A percentile compares a stretch with the other conserved stretches of the same genome.
These are phyloP conservation scores for Auricularia cornea DNA, from an alignment of 768 basidiomycete species.

Conservation along the genomic window DNA sequence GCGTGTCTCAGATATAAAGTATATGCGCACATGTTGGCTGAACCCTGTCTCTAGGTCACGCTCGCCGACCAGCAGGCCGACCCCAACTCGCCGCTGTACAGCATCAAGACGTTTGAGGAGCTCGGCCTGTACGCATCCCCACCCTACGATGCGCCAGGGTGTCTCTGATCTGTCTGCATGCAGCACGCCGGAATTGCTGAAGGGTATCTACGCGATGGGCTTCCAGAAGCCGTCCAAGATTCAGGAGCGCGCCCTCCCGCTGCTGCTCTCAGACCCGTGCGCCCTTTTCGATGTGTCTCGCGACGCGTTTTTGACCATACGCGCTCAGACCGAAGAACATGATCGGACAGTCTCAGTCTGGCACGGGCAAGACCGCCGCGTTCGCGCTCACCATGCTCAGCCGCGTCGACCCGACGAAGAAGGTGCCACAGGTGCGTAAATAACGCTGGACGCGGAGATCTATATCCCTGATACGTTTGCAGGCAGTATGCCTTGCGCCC, in stretches of 20 bases:
- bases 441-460: no score
- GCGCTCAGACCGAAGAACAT: slow-evolving; percentile 78
- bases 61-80: slow-evolving; percentile 94
- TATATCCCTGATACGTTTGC: background rate
- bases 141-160: slow-evolving; percentile 9
- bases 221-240: slow-evolving; percentile 99
- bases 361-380: slow-evolving; percentile 97
- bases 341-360: slow-evolving; percentile 99
- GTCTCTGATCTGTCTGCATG: background rate
- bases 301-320: background rate
- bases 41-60: slow-evolving; percentile 56
- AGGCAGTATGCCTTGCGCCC: slow-evolving; percentile 97
- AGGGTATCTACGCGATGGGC: slow-evolving; percentile 90
- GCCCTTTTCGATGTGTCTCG: slow-evolving; percentile 18
- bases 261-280: slow-evolving; percentile 85
- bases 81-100: slow-evolving; percentile 91
- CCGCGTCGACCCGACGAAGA: slow-evolving; percentile 74
- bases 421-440: slow-evolving; percentile 68
- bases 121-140: slow-evolving; percentile 68
- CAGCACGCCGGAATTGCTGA: slow-evolving; percentile 80
- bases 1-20: slow-evolving; percentile 19
- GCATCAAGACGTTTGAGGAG: slow-evolving; percentile 90
- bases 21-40: background rate
- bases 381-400: slow-evolving; percentile 97
- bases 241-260: slow-evolving; percentile 90